phyloP scores from a whole-genome alignment of 208 protist genomes.

The Crithidia expoeki region DNA sequence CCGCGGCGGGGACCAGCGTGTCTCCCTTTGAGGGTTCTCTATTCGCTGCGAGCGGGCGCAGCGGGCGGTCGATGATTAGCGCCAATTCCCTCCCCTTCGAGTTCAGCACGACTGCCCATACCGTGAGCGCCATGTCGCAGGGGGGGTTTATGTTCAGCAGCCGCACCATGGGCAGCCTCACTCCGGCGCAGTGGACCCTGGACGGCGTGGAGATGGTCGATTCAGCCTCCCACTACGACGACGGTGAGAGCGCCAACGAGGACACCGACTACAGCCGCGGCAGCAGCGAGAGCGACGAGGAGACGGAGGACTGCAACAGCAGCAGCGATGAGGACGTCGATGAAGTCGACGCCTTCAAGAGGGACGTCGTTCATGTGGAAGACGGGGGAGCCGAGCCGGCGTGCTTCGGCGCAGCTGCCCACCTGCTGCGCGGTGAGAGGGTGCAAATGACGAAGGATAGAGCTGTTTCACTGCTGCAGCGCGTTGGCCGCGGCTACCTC shows the following conservation, averaged over 20 bases:
- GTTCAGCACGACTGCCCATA: slow-evolving; percentile 40
- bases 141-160: slow-evolving; percentile 26
- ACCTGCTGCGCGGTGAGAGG: slow-evolving; percentile 16
- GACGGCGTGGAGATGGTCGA: slow-evolving; percentile 24
- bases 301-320: slow-evolving; percentile 10
- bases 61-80: slow-evolving; percentile 32
- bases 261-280: slow-evolving; percentile 20
- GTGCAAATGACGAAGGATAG: slow-evolving; percentile 12
- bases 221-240: slow-evolving; percentile 15
- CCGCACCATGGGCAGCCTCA: slow-evolving; percentile 2
- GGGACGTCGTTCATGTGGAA: slow-evolving; percentile 15
- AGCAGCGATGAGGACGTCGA: slow-evolving; percentile 18
- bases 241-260: slow-evolving; percentile 21
- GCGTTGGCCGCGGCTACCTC: slow-evolving; percentile 47
- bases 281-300: slow-evolving; percentile 19
- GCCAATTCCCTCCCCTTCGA: slow-evolving; percentile 38
- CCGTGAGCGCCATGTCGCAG: slow-evolving; percentile 22
- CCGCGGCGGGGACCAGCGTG: slow-evolving; percentile 31
- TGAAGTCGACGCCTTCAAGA: slow-evolving; percentile 16
- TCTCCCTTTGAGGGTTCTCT: slow-evolving; percentile 40
- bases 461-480: slow-evolving; percentile 42
- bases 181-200: slow-evolving; percentile 25
- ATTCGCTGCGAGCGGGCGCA: slow-evolving; percentile 29
- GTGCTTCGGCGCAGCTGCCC: slow-evolving; percentile 25
- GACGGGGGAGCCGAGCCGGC: slow-evolving; percentile 15